Evolutionary conservation across 306 rosid genomes (phyloP).

Genomic region (Prunus mira): DNA sequence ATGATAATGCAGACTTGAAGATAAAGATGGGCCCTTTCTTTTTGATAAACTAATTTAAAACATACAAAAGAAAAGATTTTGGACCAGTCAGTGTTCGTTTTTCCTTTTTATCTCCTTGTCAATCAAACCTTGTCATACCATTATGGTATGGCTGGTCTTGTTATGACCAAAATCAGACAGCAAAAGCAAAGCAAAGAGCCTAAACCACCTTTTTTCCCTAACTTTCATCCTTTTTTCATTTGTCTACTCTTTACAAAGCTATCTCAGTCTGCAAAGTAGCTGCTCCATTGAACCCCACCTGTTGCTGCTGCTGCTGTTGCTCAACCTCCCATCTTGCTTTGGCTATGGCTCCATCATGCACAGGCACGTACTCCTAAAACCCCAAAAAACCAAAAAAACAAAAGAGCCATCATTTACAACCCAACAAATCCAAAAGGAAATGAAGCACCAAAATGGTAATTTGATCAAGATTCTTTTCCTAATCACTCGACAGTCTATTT

Average conservation of each 20-base stretch:
- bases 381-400: not conserved
- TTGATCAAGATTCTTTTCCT: slow-evolving; percentile 9
- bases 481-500: slow-evolving; percentile 5
- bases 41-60: not conserved
- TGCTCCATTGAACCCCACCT: slow-evolving; percentile 43
- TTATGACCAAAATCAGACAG: slow-evolving; percentile 27
- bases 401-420: slow-evolving; percentile 8
- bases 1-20: not conserved
- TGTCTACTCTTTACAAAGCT: slow-evolving; percentile 31
- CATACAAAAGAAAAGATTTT: not conserved
- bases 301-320: slow-evolving; percentile 23
- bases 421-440: slow-evolving; percentile 14
- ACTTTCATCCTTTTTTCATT: not conserved
- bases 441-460: not conserved
- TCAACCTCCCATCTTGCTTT: slow-evolving; percentile 49
- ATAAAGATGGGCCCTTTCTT: not conserved
- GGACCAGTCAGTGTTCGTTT: not conserved
- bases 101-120: slow-evolving; percentile 15
- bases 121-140: slow-evolving; percentile 28
- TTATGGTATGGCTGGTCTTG: slow-evolving; percentile 34
- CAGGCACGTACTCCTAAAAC: slow-evolving; percentile 56
- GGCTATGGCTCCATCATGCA: slow-evolving; percentile 48
- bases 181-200: slow-evolving; percentile 19
- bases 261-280: slow-evolving; percentile 42
- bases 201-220: slow-evolving; percentile 22